Conservation (phyloP, 1,139 yeast species). For the Candida buenavistaensis region DNA sequence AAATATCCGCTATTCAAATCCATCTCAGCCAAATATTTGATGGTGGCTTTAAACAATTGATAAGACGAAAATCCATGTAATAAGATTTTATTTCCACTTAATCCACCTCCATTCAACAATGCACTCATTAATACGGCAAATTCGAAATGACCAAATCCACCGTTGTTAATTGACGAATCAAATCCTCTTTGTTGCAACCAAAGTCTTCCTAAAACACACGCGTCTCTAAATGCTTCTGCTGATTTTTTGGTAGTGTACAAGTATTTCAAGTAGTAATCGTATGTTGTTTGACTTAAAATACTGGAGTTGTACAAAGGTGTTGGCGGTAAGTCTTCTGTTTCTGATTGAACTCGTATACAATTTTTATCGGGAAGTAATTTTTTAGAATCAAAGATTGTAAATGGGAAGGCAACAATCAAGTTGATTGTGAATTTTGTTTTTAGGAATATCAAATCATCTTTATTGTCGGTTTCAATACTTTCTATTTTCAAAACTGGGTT, state of each 20-base stretch:
- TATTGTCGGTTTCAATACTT: conserved; percentile 48
- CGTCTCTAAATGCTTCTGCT: conserved; percentile 85
- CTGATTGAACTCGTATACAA: conserved; percentile 69
- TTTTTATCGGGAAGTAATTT: conserved; percentile 78
- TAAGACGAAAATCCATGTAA: conserved; percentile 88
- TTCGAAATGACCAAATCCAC: conserved; percentile 94
- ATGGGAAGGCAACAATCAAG: conserved; percentile 71
- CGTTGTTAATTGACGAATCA: conserved; percentile 56
- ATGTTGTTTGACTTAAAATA: conserved; percentile 65
- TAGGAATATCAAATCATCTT: conserved; percentile 54
- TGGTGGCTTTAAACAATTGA: conserved; percentile 86
- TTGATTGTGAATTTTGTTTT: conserved; percentile 73
- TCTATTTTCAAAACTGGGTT: conserved; percentile 63
- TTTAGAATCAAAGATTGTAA: conserved; percentile 66
- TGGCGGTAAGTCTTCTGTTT: conserved; percentile 55
- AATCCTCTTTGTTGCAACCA: conserved; percentile 92
- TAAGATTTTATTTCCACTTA: conserved; percentile 69
- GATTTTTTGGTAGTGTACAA: conserved; percentile 73
- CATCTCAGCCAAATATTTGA: conserved; percentile 77
- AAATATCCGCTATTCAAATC: conserved; percentile 67
- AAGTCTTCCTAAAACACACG: conserved; percentile 80
- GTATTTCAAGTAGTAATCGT: conserved; percentile 69
- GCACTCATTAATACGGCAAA: conserved; percentile 81
- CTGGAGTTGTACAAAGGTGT: conserved; percentile 88
- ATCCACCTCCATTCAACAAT: conserved; percentile 81